Percentiles rank a stretch among this genome's conserved stretches.
Conservation (phyloP, 1,284 basidiomycete species). For the Amylostereum areolatum region DNA sequence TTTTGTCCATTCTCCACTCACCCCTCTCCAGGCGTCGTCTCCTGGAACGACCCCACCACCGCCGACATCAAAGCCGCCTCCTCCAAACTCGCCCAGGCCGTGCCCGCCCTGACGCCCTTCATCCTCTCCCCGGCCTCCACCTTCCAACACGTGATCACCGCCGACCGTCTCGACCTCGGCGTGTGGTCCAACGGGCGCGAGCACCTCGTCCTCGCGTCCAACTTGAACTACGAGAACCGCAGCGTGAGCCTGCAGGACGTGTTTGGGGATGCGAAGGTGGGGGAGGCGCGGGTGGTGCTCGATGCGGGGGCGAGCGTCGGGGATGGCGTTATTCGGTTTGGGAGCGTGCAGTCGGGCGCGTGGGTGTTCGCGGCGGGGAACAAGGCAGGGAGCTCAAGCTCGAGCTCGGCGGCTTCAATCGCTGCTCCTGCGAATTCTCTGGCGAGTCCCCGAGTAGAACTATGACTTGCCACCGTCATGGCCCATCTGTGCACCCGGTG, state of each 20-base stretch:
- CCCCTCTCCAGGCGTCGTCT: constrained; percentile 54
- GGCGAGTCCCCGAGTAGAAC: too few species aligned
- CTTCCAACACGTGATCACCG: constrained; percentile 21
- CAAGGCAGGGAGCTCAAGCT: too few species aligned
- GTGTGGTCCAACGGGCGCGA: constrained; percentile 27
- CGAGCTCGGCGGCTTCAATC: too few species aligned
- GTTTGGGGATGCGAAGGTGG: constrained; percentile 1
- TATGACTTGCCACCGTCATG: too few species aligned
- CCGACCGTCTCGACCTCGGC: constrained; percentile 30
- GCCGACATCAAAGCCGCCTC: constrained; percentile 53
- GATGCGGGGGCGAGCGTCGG: constrained; percentile 23
- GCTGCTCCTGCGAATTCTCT: too few species aligned
- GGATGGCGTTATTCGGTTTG: constrained; percentile 17
- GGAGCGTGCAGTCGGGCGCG: constrained; percentile 23
- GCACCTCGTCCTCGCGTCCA: constrained; percentile 35
- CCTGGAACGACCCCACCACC: constrained; percentile 65
- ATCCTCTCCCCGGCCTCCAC: constrained; percentile 27
- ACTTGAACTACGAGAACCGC: constrained; percentile 31
- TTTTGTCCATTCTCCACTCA: too few species aligned
- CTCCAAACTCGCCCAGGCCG: constrained; percentile 43
- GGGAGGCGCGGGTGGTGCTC: constrained; percentile 16
- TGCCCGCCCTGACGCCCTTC: constrained; percentile 33
- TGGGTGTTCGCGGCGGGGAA: too few species aligned
- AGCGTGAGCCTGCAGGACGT: constrained; percentile 16
- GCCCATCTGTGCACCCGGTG: too few species aligned